These are phyloP conservation scores for Cryptococcus hybrid DNA, from an alignment of 1,284 basidiomycete species.

Conservation along the genomic window DNA sequence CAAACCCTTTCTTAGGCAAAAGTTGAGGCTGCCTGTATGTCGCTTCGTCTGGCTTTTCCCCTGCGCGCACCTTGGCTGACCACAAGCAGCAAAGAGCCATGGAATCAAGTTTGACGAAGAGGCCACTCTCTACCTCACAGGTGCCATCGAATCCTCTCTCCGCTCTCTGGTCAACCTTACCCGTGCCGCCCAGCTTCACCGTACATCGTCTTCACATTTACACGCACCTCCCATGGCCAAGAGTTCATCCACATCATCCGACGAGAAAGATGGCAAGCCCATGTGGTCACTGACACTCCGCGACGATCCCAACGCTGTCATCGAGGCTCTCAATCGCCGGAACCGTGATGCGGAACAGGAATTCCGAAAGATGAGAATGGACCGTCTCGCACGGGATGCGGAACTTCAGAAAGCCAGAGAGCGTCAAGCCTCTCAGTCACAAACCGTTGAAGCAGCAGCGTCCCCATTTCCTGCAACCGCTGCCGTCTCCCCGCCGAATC, in stretches of 20 bases:
- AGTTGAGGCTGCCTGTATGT: slow-evolving; percentile 22
- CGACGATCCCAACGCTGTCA: slow-evolving; percentile 31
- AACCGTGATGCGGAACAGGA: slow-evolving; percentile 40
- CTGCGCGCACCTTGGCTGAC: background rate
- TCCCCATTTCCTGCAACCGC: background rate
- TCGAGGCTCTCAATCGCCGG: slow-evolving; percentile 28
- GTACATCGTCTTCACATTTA: slow-evolving; percentile 37
- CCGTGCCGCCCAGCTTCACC: slow-evolving; percentile 40
- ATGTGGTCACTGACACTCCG: slow-evolving; percentile 38
- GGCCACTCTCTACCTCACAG: slow-evolving; percentile 35
- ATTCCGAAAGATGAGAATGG: slow-evolving; percentile 37
- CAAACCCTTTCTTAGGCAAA: slow-evolving; percentile 20
- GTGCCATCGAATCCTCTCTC: slow-evolving; percentile 41
- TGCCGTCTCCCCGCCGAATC: slow-evolving; percentile 9
- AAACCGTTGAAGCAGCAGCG: background rate
- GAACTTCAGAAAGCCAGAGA: slow-evolving; percentile 34
- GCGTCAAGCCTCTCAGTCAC: background rate
- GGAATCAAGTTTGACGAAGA: slow-evolving; percentile 38
- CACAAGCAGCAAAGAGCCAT: slow-evolving; percentile 25
- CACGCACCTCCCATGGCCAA: slow-evolving; percentile 25
- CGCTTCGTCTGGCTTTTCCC: background rate
- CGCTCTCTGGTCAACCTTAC: slow-evolving; percentile 31
- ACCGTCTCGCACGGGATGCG: slow-evolving; percentile 39
- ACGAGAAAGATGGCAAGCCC: slow-evolving; percentile 9
- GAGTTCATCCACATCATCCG: background rate